A percentile compares a stretch with the other conserved stretches of the same genome.
Evolutionary conservation across 805 yeast species (phyloP).

Genomic region (Pichia thaimueangensis): DNA sequence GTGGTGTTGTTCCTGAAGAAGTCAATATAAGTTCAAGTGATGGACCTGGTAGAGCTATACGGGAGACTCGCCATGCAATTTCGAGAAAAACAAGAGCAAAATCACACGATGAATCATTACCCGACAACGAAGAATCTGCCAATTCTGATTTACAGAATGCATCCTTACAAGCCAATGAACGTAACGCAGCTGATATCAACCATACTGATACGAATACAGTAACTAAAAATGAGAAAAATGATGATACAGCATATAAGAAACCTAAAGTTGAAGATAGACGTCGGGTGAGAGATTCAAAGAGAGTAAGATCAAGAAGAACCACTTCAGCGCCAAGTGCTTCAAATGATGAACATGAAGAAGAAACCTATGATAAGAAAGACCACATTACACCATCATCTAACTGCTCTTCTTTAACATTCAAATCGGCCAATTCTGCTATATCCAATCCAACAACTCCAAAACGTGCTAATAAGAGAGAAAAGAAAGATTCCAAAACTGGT

Average conservation of each 20-base stretch:
- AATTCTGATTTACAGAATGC: too few relatives aligned
- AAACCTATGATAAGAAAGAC: background rate
- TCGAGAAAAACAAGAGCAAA: constrained; percentile 23
- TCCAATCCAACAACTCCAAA: background rate
- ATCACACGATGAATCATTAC: constrained; percentile 33
- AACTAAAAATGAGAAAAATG: too few relatives aligned
- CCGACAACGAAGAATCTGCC: constrained; percentile 47
- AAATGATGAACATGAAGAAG: constrained; percentile 5
- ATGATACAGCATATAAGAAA: background rate
- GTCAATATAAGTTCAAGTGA: constrained; percentile 29
- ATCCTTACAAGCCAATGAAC: too few relatives aligned
- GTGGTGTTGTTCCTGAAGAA: constrained; percentile 34
- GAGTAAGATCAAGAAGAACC: constrained; percentile 2
- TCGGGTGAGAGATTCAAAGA: background rate
- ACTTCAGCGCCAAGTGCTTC: constrained; percentile 3
- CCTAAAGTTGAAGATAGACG: constrained; percentile 3
- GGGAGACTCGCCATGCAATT: constrained; percentile 18
- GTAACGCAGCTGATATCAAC: too few relatives aligned
- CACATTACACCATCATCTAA: background rate
- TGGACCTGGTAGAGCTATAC: constrained; percentile 17
- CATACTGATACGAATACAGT: too few relatives aligned
- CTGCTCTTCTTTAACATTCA: background rate
- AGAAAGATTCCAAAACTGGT: constrained; percentile 32
- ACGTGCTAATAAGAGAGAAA: constrained; percentile 13
- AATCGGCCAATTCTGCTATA: background rate